Evolutionary conservation across 176 grass and related monocot species (phyloP), one percentile per base, ranked within the genome.

Genomic region (Pontederia crassipes): DNA sequence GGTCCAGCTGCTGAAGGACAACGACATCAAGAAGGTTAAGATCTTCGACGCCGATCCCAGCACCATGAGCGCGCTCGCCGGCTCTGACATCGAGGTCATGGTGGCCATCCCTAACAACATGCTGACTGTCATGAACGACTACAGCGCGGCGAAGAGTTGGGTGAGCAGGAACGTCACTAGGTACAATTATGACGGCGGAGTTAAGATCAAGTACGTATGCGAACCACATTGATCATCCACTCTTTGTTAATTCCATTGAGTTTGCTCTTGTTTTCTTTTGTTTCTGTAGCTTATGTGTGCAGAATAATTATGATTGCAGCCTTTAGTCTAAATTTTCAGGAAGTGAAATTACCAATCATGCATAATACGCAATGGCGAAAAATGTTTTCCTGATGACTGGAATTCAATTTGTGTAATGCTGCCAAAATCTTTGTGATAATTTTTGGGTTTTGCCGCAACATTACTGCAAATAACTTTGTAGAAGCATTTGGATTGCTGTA

Each of bases 11-110:
- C 77, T 89, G 54, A 50, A 80, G 61, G 79, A 83, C 68, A 88
- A 88, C 68, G 80, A 77, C 32, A 80, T 89, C 68, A 67, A 48
- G 28, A 89, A 80, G 73, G 85, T 84, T 46, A 89, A 89, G 77
- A 72, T 84, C 54, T 88, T 88, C 77, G 85, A 88, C 57, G 76
- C 76, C 10, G 82, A 90, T 20, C n/a, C 60, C 12, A 59, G 27
- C 16, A 57, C 78, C 13, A 75, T 90, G 64, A 57, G 16, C 48
- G 82, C 79, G 50, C 78, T 90, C 47, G 87, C 82, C 50, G 78
- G 82, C n/a, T 74, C 54, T 55, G 68, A 72, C 68, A 45, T 90
- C 57, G 82, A 90, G 65, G 72, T 79, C 24, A 90, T 90, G 82
- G 72, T 83, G 53, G 87, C 14, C 46, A 74, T 90, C 45, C 87